Base-by-base conservation (phyloP, 1,284 basidiomycete genomes). In the Gomphus sp. region DNA sequence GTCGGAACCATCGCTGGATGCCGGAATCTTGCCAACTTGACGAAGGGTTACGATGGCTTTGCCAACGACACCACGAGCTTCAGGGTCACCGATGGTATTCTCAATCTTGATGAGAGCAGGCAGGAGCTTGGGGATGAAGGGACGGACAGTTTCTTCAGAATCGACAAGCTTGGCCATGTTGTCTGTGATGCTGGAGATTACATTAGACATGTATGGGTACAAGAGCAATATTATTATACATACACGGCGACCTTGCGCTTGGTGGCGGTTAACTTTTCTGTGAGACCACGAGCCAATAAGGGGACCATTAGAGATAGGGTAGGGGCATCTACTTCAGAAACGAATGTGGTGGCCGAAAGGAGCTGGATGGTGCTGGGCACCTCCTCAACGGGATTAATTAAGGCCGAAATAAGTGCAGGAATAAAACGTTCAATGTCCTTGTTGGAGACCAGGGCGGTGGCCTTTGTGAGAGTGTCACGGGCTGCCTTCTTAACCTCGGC, bases 301-400 rank as follows among this genome's bases (percentile, higher is more conserved):
- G 96, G 97, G 62, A 96, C 96, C 93, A 99, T 98, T 67, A 99
- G 88, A 66, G 97, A 98, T 68, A 99, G 89, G 65, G 97, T 99
- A 63, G 97, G 87, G 63, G 96, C 95, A 74, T 99, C 97, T 77
- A 99, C 97, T 82, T 99, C 97, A 63, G 95, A 93, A 87, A 99
- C 97, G 87, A 99, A 99, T 74, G 97, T 99, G 76, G 97, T 99
- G 62, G 97, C 89, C 74, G 95, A 95, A 74, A 99, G 93, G 75
- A 98, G 89, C 70, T 84, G 82, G 70, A 99, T 93, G 69, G 94
- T 98, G 71, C 89, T 92, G 69, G 95, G 90, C 64, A 98, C 96
- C 85, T 99, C 94, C 82, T 99, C 96, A 67, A 98, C 93, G 69
- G 97, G 97, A 83, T 99, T 94, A 79, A 98, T 95, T 70, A 99